These are phyloP conservation scores for Linnemannia hyalina DNA, from an alignment of 192 early-diverging fungal genomes.

Conservation along the genomic window DNA sequence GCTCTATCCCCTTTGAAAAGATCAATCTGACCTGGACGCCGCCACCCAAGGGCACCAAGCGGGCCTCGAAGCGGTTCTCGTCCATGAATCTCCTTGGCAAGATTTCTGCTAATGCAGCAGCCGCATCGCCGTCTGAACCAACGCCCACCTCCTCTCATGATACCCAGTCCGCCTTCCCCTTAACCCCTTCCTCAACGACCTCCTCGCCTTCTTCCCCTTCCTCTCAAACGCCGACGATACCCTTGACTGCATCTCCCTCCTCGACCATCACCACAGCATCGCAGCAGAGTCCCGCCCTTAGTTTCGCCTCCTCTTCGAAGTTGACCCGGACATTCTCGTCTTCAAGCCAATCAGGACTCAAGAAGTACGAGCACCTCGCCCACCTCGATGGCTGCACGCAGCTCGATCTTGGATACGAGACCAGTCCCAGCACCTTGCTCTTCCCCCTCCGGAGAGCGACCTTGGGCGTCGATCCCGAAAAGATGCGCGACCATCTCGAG, in stretches of 20 bases:
- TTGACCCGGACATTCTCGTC: constrained; percentile 31
- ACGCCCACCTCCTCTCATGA: constrained; percentile 6
- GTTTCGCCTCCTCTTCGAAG: neutral
- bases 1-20: constrained; percentile 50
- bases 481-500: constrained; percentile 37
- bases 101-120: neutral
- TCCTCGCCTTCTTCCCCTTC: constrained; percentile 11
- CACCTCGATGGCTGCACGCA: constrained; percentile 41
- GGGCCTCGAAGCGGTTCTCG: constrained; percentile 42
- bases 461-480: constrained; percentile 31
- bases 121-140: neutral
- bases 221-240: constrained; percentile 4
- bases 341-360: constrained; percentile 29
- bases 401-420: constrained; percentile 39
- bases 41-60: constrained; percentile 43
- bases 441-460: constrained; percentile 27
- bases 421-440: constrained; percentile 42
- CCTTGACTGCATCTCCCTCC: constrained; percentile 7
- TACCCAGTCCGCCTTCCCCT: constrained; percentile 1
- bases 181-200: neutral
- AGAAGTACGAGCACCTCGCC: constrained; percentile 45
- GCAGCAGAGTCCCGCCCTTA: constrained; percentile 7
- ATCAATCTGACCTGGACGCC: constrained; percentile 52
- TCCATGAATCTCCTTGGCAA: constrained; percentile 26
- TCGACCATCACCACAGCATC: constrained; percentile 8